A percentile compares a stretch with the other conserved stretches of the same genome.
Evolutionary conservation across 176 grass and related monocot genomes (phyloP).

Genomic region (Aegilops tauschii): DNA sequence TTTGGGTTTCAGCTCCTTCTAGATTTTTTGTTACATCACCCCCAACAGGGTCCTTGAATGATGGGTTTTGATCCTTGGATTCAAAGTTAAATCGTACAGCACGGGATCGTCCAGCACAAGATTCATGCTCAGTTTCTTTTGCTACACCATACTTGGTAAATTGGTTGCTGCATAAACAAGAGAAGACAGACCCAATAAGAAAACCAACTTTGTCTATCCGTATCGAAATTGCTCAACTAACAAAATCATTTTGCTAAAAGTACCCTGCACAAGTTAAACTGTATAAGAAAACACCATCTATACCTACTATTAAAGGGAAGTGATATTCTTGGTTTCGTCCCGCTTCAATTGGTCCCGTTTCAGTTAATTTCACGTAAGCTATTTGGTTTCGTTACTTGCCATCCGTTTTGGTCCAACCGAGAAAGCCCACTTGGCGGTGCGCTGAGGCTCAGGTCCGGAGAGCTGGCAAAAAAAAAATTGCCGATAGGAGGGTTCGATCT

Average conservation of each 20-base stretch:
- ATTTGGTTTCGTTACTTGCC: too few relatives aligned
- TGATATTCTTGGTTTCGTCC: too few relatives aligned
- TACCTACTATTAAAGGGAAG: too few relatives aligned
- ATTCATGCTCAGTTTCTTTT: slow-evolving; percentile 27
- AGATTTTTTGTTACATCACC: slow-evolving; percentile 46
- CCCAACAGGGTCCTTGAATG: slow-evolving; percentile 55
- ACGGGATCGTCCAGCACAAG: slow-evolving; percentile 7
- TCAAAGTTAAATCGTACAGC: slow-evolving; percentile 47
- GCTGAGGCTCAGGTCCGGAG: too few relatives aligned
- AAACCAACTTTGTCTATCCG: neutral
- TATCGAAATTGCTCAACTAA: neutral
- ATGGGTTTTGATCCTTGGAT: slow-evolving; percentile 56
- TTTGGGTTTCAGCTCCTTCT: slow-evolving; percentile 42
- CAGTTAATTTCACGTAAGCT: too few relatives aligned
- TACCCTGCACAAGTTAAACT: neutral
- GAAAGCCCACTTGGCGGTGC: too few relatives aligned
- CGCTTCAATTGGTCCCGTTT: too few relatives aligned
- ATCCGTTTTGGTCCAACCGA: too few relatives aligned
- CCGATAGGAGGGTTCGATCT: too few relatives aligned
- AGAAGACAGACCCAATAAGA: neutral
- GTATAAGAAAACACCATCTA: neutral
- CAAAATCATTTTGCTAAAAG: neutral
- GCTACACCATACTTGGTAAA: slow-evolving; percentile 25
- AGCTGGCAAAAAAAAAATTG: too few relatives aligned
- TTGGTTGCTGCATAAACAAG: slow-evolving; percentile 22